These are phyloP conservation scores for Plasmodium knowlesi DNA, from an alignment of 169 alveolate species.

Conservation along the genomic window DNA sequence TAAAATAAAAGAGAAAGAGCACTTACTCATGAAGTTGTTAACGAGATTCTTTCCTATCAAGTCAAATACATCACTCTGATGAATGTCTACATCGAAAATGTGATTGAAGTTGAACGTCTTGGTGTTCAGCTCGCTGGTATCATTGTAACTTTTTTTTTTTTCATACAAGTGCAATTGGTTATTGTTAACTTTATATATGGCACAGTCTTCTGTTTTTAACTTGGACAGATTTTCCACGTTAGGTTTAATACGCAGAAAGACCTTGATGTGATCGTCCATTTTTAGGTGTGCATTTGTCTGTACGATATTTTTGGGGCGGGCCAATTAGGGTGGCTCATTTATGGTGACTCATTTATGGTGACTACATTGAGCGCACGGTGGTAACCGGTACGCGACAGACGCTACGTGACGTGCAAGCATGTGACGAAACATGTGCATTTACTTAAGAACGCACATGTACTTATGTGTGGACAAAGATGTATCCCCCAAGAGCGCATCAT, in stretches of 20 bases:
- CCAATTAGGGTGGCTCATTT: too few species aligned
- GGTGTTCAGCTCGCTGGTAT: constrained; percentile 39
- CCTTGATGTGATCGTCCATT: constrained; percentile 62
- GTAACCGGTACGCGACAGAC: not conserved
- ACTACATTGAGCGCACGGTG: not conserved
- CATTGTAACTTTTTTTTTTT: constrained; percentile 64
- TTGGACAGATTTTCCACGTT: constrained; percentile 39
- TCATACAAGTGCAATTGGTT: constrained; percentile 58
- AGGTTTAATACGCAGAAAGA: constrained; percentile 62
- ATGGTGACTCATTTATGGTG: not conserved
- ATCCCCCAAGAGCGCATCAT: not conserved
- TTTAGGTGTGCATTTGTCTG: not conserved
- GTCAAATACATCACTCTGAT: constrained; percentile 59
- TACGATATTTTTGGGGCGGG: not conserved
- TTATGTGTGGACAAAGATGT: not conserved
- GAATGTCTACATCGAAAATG: constrained; percentile 22
- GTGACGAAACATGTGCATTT: not conserved
- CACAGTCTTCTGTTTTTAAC: constrained; percentile 43
- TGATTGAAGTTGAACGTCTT: constrained; percentile 48
- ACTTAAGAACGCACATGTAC: not conserved
- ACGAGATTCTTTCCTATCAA: constrained; percentile 37
- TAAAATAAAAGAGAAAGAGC: not conserved
- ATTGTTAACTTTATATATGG: constrained; percentile 39
- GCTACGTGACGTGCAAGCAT: not conserved
- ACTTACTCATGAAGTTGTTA: constrained; percentile 53